phyloP scores from a whole-genome alignment of 2,329 filamentous ascomycete genomes.

The Helotiales sp. region DNA sequence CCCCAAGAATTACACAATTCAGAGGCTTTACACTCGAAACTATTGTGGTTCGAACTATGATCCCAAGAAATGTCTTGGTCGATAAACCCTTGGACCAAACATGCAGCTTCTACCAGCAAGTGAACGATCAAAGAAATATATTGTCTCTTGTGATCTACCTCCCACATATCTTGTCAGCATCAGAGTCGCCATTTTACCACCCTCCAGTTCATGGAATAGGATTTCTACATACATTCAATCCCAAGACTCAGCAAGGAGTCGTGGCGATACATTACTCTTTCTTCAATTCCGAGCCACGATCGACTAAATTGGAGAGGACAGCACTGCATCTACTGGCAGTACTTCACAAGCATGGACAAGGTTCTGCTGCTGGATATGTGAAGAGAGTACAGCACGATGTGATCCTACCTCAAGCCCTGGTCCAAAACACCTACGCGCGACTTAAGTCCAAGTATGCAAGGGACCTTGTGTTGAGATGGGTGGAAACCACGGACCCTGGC shows the following conservation, averaged over 20 bases:
- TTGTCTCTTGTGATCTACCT: constrained; percentile 74
- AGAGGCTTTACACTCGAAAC: constrained; percentile 56
- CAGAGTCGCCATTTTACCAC: constrained; percentile 85
- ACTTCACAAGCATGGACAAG: constrained; percentile 75
- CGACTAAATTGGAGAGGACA: constrained; percentile 64
- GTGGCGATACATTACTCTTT: constrained; percentile 67
- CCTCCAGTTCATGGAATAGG: constrained; percentile 75
- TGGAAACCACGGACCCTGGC: constrained; percentile 81
- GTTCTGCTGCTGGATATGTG: constrained; percentile 67
- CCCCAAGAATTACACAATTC: constrained; percentile 52
- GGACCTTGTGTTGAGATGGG: constrained; percentile 74
- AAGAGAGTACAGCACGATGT: constrained; percentile 86
- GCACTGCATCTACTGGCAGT: constrained; percentile 70
- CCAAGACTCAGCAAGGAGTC: constrained; percentile 49
- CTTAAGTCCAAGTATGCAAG: constrained; percentile 83
- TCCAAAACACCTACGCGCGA: constrained; percentile 81
- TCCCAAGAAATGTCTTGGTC: constrained; percentile 80
- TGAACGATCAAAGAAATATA: constrained; percentile 37
- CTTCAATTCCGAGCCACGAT: constrained; percentile 47
- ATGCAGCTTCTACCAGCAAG: constrained; percentile 68
- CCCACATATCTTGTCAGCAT: constrained; percentile 67
- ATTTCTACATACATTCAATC: constrained; percentile 72
- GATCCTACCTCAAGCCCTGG: constrained; percentile 73
- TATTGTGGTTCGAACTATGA: constrained; percentile 74
- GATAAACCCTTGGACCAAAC: constrained; percentile 82